Evolutionary conservation across 2,329 filamentous ascomycete genomes (phyloP).

Genomic region (Aureobasidium subglaciale): DNA sequence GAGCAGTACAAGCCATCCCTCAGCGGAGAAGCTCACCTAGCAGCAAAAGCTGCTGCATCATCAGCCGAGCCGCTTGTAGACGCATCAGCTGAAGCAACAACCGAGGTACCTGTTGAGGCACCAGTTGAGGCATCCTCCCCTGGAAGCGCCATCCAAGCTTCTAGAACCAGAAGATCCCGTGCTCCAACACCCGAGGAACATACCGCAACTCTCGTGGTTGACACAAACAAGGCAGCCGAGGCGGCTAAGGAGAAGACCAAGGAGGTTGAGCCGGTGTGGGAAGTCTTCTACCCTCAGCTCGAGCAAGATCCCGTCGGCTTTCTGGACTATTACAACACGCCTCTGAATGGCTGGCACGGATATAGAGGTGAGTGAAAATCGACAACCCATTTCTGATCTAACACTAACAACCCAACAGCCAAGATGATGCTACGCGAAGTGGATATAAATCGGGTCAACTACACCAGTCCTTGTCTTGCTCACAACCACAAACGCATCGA

Average conservation of each 20-base stretch:
- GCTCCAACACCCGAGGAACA: not conserved
- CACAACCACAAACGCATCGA: not conserved
- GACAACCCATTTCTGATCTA: not conserved
- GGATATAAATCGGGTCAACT: conserved; percentile 10
- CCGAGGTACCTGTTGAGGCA: too few species aligned
- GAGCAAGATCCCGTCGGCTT: conserved; percentile 7
- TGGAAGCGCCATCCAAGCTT: too few species aligned
- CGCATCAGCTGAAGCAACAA: too few species aligned
- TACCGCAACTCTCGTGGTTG: not conserved
- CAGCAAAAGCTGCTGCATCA: too few species aligned
- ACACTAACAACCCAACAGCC: not conserved
- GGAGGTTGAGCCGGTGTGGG: not conserved
- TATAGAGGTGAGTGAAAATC: not conserved
- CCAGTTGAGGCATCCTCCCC: too few species aligned
- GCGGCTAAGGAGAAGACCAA: not conserved
- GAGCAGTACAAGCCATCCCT: not conserved
- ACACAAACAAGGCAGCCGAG: not conserved
- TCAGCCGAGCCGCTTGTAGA: too few species aligned
- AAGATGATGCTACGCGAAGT: conserved; percentile 11
- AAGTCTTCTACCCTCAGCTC: conserved; percentile 1
- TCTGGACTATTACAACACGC: conserved; percentile 7
- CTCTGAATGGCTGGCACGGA: not conserved
- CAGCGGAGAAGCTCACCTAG: not conserved
- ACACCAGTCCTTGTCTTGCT: conserved; percentile 8
- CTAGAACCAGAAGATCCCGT: not conserved